Evolutionary conservation across 768 basidiomycete genomes (phyloP).

Genomic region (Multifurca ochricompacta): DNA sequence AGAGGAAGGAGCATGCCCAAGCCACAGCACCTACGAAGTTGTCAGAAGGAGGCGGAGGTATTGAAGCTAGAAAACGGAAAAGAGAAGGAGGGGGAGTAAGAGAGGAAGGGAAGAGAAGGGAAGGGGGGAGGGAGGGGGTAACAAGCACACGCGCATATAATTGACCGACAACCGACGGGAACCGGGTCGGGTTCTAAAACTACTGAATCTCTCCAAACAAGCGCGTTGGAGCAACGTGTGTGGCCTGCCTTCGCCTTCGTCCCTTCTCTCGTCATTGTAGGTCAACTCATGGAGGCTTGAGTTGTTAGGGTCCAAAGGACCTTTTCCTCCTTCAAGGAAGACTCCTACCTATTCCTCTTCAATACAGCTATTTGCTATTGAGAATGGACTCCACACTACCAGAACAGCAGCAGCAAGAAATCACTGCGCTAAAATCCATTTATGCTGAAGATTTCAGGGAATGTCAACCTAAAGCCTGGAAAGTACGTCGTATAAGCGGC

Average conservation of each 20-base stretch:
- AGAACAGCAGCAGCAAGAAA: conserved; percentile 63
- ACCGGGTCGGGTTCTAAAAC: too few species aligned
- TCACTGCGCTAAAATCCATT: conserved; percentile 72
- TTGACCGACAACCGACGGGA: too few species aligned
- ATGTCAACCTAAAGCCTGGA: conserved; percentile 74
- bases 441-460: conserved; percentile 73
- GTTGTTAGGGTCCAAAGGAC: conserved; percentile 61
- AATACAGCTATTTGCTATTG: not conserved
- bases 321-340: conserved; percentile 52
- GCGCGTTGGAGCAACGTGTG: too few species aligned
- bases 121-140: too few species aligned
- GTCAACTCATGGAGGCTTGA: conserved; percentile 59
- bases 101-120: not conserved
- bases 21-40: not conserved
- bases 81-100: not conserved
- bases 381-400: conserved; percentile 61
- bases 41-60: too few species aligned
- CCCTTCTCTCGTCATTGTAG: not conserved
- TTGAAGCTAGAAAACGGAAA: not conserved
- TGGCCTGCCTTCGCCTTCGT: too few species aligned
- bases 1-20: not conserved
- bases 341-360: conserved; percentile 24
- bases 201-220: too few species aligned
- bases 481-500: conserved; percentile 37
- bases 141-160: not conserved